Evolutionary conservation across 2,329 filamentous ascomycete species (phyloP), one percentile per base, ranked within the genome.

Genomic region (Didymella arachidicola): DNA sequence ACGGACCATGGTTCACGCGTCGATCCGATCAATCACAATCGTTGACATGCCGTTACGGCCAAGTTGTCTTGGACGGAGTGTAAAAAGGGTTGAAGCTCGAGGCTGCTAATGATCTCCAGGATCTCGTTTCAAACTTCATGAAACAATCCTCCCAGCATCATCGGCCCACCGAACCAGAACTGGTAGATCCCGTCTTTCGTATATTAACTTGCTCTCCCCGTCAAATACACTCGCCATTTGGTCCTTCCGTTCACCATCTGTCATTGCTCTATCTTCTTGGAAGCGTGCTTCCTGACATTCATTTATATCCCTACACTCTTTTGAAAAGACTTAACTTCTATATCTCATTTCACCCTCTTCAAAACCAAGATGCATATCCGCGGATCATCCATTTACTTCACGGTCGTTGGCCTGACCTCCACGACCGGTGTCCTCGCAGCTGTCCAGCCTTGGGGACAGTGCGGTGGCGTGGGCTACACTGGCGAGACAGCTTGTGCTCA

Each of bases 401-500:
- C 63, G 48, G 69, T 72, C 50, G 62, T 71, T n/a, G 64, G 63
- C 51, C 59, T 73, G 19, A 63, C 68, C 3, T 68, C 66, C 43
- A 73, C 72, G 42, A 63, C 67, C 12, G 68, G 66, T 42, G 69
- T 71, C 49, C 65, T 73, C 34, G 70, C 69, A 36, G 68, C 67
- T 16, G 69, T 72, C 44, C 58, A 59, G 26, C 64, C 65, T 16
- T 82, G 78, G 61, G 77, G 77, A 12, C 80, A 82, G 67, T 82
- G 81, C 64, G 81, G 80, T 59, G 81, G 80, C 25, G 66, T 67
- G 22, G 74, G 72, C 61, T 80, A 69, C 59, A 72, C 66, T 4
- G 81, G 80, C 36, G 63, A 78, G 4, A 78, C 73, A 1, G 60
- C 67, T 19, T 82, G 80, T 54, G 70, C 72, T 2, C 51, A 69